Percentiles rank a stretch among this genome's conserved stretches.
Conservation (phyloP, 169 alveolate genomes). For the Eimeria necatrix region DNA sequence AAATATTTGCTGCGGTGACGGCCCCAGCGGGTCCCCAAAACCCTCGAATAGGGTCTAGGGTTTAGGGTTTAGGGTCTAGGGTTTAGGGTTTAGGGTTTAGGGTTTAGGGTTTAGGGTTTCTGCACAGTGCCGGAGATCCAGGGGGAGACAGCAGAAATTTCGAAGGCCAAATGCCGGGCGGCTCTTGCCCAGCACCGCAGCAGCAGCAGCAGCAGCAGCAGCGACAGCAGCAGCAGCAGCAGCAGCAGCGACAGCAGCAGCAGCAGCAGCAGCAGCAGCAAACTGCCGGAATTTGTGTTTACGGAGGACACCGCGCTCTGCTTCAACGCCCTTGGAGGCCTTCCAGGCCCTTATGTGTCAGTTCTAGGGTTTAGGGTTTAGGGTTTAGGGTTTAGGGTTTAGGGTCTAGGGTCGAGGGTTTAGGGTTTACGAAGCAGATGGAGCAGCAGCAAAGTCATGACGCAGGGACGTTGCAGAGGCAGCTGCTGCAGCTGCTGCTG, state of each 20-base stretch:
- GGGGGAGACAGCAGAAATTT: constrained; percentile 88
- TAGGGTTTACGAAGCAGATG: too few species aligned
- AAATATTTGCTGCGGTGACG: background rate
- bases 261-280: background rate
- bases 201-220: constrained; percentile 69
- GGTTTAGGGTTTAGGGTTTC: constrained; percentile 12
- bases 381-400: background rate
- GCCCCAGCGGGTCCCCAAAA: background rate
- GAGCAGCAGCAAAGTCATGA: too few species aligned
- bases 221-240: constrained; percentile 33
- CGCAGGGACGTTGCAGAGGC: background rate
- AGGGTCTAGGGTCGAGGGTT: too few species aligned
- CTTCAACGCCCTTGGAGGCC: constrained; percentile 94
- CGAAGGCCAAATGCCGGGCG: constrained; percentile 86
- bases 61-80: constrained; percentile 32
- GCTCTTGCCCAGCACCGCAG: constrained; percentile 83
- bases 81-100: constrained; percentile 17
- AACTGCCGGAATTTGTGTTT: constrained; percentile 86
- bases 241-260: constrained; percentile 2
- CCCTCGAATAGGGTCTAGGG: background rate
- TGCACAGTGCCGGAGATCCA: constrained; percentile 87
- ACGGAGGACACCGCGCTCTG: constrained; percentile 96
- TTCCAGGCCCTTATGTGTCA: constrained; percentile 97
- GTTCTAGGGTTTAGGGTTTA: constrained; percentile 49
- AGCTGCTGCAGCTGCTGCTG: too few species aligned